Evolutionary conservation across 208 protist species (phyloP), one percentile per base, ranked within the genome.

Genomic region (Trypanosomatidae sp.): DNA sequence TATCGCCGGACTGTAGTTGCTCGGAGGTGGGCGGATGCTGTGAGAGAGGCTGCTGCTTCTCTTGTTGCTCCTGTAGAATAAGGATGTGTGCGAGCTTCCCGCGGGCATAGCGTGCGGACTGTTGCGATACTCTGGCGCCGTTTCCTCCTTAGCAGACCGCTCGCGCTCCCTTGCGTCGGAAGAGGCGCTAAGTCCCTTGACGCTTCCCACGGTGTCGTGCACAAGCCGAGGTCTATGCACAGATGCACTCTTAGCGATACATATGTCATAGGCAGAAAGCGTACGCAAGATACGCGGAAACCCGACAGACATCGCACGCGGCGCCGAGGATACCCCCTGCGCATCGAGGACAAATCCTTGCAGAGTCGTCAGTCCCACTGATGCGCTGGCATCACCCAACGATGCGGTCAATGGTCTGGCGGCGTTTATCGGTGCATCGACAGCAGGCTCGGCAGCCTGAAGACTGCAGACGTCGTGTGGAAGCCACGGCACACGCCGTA

Each of bases 251-350:
- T 19, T 19, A 44, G 59, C 59, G 39, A 9, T 19, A 19, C 56
- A 3, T 17, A 80, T 25, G 55, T 80, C 76, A 19, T 67, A 52
- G 8, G 58, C 58, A 10, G 70, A 66, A 6, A 80, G 65, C 5
- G 64, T 44, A 13, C 76, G 69, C 5, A 74, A 47, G 33, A 80
- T 46, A 30, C 50, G 70, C 17, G 76, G 76, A 9, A 36, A 73
- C 36, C 22, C 36, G 36, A 41, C 33, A 58, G 33, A 53, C 9
- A 46, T 28, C 12, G 41, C 4, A 22, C 0, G 13, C 8, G 5
- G 3, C 19, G 3, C 22, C 25, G 52, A n/a, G 41, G 12, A 17
- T n/a, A n/a, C 39, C 9, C 33, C 52, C 6, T 13, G 7, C 8
- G 12, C 13, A 4, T 59, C 53, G 12, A 80, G 53, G 10, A 75